Evolutionary conservation across 164 flowering plant genomes (phyloP), one percentile per base, ranked within the genome.

Genomic region (Warburgia ugandensis): DNA sequence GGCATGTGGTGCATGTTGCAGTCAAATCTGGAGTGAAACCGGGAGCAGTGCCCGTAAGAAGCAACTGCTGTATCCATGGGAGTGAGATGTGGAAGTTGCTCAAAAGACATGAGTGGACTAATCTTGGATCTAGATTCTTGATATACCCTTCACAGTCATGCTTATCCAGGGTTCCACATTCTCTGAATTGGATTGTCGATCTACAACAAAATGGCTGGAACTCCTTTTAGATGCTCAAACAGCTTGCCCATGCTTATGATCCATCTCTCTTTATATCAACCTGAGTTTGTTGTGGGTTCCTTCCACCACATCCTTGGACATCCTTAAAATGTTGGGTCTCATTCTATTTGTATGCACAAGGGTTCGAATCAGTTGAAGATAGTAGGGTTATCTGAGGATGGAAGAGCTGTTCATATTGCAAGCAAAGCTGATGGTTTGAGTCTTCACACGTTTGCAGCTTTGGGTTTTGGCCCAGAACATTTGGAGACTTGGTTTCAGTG

Each of bases 161-260:
- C 42, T 35, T 20, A 4, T 50, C 42, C 14, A 42, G 54, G 2
- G 30, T 50, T n/a, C 37, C 41, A 9, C 54, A 50, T 33, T 50
- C 54, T 5, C 26, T 35, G 23, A 50, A 50, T 25, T 50, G 54
- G 42, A 23, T 50, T 7, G 17, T 23, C 11, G 54, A 33, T n/a
- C 41, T 42, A 13, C 54, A 50, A 20, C 54, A 50, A 33, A 50
- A 50, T 36, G 54, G 54, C 22, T 50, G 54, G 54, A 50, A 50
- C 33, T 40, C 35, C 7, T 32, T 13, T 13, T 50, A 33, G 42
- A 35, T 22, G 42, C 16, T 16, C 54, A 33, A 50, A 13, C 17
- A 21, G 54, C 37, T 12, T 50, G 9, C 54, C 54, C 6, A 17
- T 27, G 0, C 29, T 50, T 25, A 36, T 22, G 7, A 23, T 33